Base-by-base conservation (phyloP, 2,329 filamentous ascomycete species). In the Paraphaeosphaeria minitans region DNA sequence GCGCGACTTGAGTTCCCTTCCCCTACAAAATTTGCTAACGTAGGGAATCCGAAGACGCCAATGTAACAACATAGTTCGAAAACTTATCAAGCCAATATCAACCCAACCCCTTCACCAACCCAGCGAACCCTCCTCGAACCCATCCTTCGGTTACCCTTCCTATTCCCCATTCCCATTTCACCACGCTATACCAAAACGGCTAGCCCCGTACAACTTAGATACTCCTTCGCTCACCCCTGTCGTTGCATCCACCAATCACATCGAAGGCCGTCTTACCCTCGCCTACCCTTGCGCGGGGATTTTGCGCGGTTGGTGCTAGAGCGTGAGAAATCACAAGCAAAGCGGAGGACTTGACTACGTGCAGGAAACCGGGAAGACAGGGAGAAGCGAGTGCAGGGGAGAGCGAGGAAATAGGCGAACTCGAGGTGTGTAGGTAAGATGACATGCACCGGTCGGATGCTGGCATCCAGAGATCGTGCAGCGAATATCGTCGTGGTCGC, bases 391-490 rank as follows among this genome's bases (percentile, higher is more conserved):
- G 45, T 22, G 27, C 3, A 49, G 24, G 29, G 45, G 24, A 16
- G 45, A 47, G 45, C 45, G 45, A 47, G 43, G 27, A 29, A 47
- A 22, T 47, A 29, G 24, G 22, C 60, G 21, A 46, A 21, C 21
- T 46, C 13, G 43, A 45, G 19, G 21, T 45, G 16, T n/a, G n/a
- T n/a, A n/a, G n/a, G 37, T 19, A n/a, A 19, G 39, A 43, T 21
- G 19, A 43, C 9, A 22, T 42, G n/a, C 37, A 39, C 16, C 16
- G 13, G 19, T 7, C 19, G 19, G 7, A 43, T 43, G 4, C 41
- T 27, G 24, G 24, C 24, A 27, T 27, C 24, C 24, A 27, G 24
- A 27, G 6, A 6, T 6, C 3, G 24, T 27, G 6, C 24, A 27
- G 6, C 24, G n/a, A 5, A 21, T 42, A 21, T 42, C 8, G 7